phyloP scores from a whole-genome alignment of 176 grass and related monocot species.

The Secale cereale region DNA sequence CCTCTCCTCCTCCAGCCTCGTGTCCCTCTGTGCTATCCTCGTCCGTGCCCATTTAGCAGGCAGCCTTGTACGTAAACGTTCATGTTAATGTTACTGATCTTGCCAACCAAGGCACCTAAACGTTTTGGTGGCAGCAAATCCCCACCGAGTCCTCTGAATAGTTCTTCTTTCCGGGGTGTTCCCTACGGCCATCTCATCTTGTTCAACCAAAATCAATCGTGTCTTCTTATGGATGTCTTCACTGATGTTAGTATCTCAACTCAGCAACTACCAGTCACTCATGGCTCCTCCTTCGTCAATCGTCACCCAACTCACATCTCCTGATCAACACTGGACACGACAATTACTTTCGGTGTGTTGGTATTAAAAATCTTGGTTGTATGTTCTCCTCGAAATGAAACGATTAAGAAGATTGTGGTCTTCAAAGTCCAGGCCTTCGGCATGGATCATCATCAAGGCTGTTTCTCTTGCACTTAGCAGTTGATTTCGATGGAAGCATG shows the following conservation, averaged over 20 bases:
- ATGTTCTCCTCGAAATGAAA: neutral
- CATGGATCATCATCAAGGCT: neutral
- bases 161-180: slow-evolving; percentile 4
- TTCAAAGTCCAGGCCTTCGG: neutral
- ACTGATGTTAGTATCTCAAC: slow-evolving; percentile 21
- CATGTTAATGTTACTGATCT: neutral
- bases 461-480: neutral
- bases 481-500: neutral
- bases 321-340: neutral
- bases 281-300: neutral
- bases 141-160: neutral
- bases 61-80: neutral
- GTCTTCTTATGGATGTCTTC: slow-evolving; percentile 31
- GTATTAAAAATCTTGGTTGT: neutral
- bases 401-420: neutral
- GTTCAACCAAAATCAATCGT: neutral
- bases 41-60: neutral
- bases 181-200: slow-evolving; percentile 30
- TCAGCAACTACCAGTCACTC: neutral
- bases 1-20: neutral
- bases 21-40: neutral
- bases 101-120: neutral
- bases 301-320: neutral
- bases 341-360: neutral
- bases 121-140: neutral